These are phyloP conservation scores for Starmerella vaccinii DNA, from an alignment of 805 yeast species.

Conservation along the genomic window DNA sequence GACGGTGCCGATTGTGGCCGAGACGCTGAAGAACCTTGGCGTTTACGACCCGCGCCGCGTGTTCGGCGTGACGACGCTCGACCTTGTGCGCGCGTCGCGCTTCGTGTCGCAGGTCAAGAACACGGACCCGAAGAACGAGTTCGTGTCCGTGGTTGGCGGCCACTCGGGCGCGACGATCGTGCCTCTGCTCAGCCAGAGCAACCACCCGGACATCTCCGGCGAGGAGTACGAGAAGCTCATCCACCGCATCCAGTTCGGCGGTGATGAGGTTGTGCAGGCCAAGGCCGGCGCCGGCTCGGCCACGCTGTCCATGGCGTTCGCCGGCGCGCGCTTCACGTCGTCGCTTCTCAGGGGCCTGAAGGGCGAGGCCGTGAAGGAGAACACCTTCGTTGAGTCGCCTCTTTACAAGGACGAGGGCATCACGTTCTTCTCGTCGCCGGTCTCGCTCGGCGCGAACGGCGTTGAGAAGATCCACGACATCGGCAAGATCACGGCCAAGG, in stretches of 20 bases:
- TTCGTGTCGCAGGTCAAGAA: constrained; percentile 62
- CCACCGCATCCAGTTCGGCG: constrained; percentile 90
- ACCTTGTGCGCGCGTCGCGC: constrained; percentile 79
- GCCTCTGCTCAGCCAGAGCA: constrained; percentile 80
- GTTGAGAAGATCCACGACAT: constrained; percentile 68
- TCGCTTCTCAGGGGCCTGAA: constrained; percentile 36
- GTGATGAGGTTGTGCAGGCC: constrained; percentile 91
- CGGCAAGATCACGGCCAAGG: constrained; percentile 66
- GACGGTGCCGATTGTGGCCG: constrained; percentile 92
- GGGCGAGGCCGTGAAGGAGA: constrained; percentile 40
- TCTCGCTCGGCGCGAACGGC: constrained; percentile 89
- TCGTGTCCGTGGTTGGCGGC: constrained; percentile 87
- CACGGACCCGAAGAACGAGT: constrained; percentile 68
- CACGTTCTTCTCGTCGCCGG: constrained; percentile 91
- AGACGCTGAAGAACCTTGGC: constrained; percentile 74
- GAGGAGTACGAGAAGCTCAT: constrained; percentile 59
- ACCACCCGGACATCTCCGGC: constrained; percentile 44
- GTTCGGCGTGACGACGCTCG: constrained; percentile 94
- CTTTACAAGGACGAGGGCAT: constrained; percentile 81
- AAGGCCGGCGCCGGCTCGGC: constrained; percentile 92
- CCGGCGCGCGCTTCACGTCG: constrained; percentile 73
- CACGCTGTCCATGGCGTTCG: constrained; percentile 86
- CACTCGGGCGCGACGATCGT: constrained; percentile 96
- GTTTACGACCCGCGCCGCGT: constrained; percentile 84
- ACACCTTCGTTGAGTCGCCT: constrained; percentile 56